Percentiles rank a stretch among this genome's conserved stretches.
Conservation (phyloP, 768 basidiomycete genomes). For the Podaxis sp. region DNA sequence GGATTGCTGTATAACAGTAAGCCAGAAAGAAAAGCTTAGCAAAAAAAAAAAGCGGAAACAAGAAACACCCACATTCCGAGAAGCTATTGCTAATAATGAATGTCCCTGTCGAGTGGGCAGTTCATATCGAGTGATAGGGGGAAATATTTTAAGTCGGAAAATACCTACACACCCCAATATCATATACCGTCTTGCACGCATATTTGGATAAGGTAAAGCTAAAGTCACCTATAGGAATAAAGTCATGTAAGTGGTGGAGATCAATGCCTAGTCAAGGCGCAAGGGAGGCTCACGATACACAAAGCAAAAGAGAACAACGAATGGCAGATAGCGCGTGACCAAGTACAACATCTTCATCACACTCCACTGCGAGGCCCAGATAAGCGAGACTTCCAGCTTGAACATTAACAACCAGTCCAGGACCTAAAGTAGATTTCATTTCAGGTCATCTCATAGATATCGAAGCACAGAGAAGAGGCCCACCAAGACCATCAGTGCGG, state of each 20-base stretch:
- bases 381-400: neutral
- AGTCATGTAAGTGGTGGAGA: neutral
- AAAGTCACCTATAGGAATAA: neutral
- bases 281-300: neutral
- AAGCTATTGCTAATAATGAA: neutral
- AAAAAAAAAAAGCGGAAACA: neutral
- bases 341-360: too few species aligned
- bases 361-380: neutral
- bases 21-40: too few species aligned
- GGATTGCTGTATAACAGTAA: neutral
- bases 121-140: neutral
- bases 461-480: neutral
- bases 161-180: neutral
- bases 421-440: neutral
- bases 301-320: neutral
- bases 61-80: neutral
- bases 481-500: neutral
- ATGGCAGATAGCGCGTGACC: neutral
- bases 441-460: neutral
- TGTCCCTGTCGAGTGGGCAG: neutral
- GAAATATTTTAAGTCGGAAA: neutral
- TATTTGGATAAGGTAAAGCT: neutral
- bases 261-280: neutral
- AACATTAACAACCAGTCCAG: neutral
- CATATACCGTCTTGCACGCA: neutral